A percentile compares a stretch with the other conserved stretches of the same genome.
Conservation (phyloP, 176 grass and related monocot genomes). For the Aegilops sharonensis region DNA sequence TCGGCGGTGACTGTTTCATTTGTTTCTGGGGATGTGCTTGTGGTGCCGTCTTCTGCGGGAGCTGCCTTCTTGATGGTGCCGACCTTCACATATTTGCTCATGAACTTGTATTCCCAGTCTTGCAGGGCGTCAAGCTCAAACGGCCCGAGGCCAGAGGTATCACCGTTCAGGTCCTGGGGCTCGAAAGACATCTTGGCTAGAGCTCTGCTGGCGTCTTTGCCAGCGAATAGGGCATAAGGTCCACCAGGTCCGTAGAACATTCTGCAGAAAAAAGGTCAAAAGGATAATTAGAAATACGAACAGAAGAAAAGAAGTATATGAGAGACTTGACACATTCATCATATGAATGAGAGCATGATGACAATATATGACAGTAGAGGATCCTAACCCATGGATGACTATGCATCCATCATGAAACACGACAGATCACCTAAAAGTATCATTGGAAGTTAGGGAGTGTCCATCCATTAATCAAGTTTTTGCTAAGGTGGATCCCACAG, state of each 20-base stretch:
- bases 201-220: constrained; percentile 88
- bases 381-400: constrained; percentile 1
- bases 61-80: constrained; percentile 68
- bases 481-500: neutral
- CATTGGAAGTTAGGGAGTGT: neutral
- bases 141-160: constrained; percentile 73
- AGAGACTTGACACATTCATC: neutral
- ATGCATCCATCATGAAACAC: constrained; percentile 4
- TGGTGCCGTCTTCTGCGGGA: constrained; percentile 31
- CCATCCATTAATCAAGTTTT: neutral
- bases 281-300: neutral
- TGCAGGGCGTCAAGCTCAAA: constrained; percentile 82
- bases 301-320: neutral
- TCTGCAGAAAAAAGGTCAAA: constrained; percentile 33
- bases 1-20: constrained; percentile 15
- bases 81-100: constrained; percentile 91
- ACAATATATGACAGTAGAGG: neutral
- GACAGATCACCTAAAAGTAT: neutral
- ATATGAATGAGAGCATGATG: neutral
- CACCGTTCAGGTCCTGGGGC: constrained; percentile 61
- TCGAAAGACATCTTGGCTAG: constrained; percentile 92
- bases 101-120: constrained; percentile 97
- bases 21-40: constrained; percentile 27
- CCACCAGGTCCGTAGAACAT: constrained; percentile 99
- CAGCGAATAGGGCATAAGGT: constrained; percentile 78